phyloP scores from a whole-genome alignment of 352 stramenopile species.

The Globisporangium splendens region DNA sequence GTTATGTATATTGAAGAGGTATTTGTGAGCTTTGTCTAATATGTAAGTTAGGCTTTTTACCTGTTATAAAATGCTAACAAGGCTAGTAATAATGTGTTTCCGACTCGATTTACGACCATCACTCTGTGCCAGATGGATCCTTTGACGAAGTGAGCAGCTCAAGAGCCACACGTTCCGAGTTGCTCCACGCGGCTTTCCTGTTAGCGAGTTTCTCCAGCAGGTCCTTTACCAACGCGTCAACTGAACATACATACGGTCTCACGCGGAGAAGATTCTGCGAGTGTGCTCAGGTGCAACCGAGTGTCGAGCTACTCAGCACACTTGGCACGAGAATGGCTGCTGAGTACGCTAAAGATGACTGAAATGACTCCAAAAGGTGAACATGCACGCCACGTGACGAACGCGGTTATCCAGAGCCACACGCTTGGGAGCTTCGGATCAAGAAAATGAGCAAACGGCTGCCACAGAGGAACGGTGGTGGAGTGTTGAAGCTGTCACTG shows the following conservation, averaged over 20 bases:
- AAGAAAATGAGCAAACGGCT: not conserved
- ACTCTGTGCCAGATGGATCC: not conserved
- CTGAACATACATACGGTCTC: not conserved
- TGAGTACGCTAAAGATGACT: too few species aligned
- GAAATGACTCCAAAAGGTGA: too few species aligned
- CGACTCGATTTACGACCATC: not conserved
- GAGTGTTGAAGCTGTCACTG: not conserved
- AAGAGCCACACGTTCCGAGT: not conserved
- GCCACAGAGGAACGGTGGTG: too few species aligned
- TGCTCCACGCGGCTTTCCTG: not conserved
- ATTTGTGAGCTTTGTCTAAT: too few species aligned
- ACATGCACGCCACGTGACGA: too few species aligned
- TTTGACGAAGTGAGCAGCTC: not conserved
- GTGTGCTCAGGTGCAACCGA: not conserved
- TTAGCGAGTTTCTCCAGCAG: not conserved
- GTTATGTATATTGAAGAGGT: too few species aligned
- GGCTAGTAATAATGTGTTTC: too few species aligned
- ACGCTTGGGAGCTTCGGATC: not conserved
- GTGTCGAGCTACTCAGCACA: not conserved
- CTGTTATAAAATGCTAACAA: not conserved
- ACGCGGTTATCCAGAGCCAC: not conserved
- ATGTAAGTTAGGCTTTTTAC: too few species aligned
- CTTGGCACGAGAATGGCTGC: too few species aligned
- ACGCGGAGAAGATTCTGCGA: not conserved
- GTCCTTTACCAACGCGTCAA: not conserved